A percentile compares a stretch with the other conserved stretches of the same genome.
phyloP scores from a whole-genome alignment of 192 early-diverging fungal genomes.

The Spinellus fusiger region DNA sequence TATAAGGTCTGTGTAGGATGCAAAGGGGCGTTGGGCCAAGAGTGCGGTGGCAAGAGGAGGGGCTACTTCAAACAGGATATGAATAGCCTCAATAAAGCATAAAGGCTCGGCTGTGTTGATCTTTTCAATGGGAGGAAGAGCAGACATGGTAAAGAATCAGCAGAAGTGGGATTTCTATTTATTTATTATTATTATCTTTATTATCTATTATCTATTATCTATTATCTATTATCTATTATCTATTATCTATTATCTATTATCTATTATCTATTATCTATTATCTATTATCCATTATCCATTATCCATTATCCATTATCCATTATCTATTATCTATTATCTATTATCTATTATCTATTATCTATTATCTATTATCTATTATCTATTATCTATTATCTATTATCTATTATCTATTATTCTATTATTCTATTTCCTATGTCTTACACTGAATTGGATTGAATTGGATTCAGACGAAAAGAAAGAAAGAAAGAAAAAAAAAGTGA shows the following conservation, averaged over 20 bases:
- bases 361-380: background rate
- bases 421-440: too few species aligned
- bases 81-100: constrained; percentile 54
- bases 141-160: constrained; percentile 29
- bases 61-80: constrained; percentile 78
- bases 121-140: constrained; percentile 59
- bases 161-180: too few species aligned
- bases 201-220: too few species aligned
- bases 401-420: background rate
- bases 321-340: too few species aligned
- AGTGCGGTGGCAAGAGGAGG: constrained; percentile 72
- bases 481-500: too few species aligned
- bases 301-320: background rate
- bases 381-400: background rate
- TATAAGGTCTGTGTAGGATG: constrained; percentile 63
- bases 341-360: too few species aligned
- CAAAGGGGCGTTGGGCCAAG: constrained; percentile 63
- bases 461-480: too few species aligned
- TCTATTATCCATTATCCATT: background rate
- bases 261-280: background rate
- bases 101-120: constrained; percentile 50
- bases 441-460: too few species aligned
- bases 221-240: too few species aligned
- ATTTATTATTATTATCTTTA: too few species aligned
- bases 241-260: background rate